A percentile compares a stretch with the other conserved stretches of the same genome.
Conservation (phyloP, 2,329 filamentous ascomycete genomes). For the Fusarium sp. region DNA sequence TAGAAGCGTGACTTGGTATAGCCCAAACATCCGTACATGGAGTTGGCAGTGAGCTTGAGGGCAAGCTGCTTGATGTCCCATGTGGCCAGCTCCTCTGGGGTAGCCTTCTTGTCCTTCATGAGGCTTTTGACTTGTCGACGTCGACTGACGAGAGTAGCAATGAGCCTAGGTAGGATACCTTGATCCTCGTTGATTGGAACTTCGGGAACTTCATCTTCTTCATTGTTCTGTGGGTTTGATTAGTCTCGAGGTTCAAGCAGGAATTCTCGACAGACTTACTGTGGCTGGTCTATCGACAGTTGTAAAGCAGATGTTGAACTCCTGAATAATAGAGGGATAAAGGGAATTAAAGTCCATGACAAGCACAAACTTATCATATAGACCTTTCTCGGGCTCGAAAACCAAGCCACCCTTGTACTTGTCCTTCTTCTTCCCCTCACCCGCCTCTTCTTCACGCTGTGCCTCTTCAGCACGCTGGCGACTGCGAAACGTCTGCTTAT, state of each 20-base stretch:
- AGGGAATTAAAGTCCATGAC: constrained; percentile 99
- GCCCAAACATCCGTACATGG: constrained; percentile 98
- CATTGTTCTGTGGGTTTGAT: constrained; percentile 60
- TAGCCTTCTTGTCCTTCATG: constrained; percentile 94
- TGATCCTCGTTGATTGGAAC: constrained; percentile 81
- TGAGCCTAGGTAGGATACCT: constrained; percentile 89
- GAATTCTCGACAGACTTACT: constrained; percentile 61
- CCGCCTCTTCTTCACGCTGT: constrained; percentile 71
- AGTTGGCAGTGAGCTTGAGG: constrained; percentile 96
- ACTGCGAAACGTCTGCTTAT: constrained; percentile 86
- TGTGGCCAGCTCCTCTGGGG: constrained; percentile 84
- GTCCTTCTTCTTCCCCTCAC: constrained; percentile 94
- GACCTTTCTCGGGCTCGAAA: constrained; percentile 95
- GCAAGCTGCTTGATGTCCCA: constrained; percentile 99
- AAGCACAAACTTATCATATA: constrained; percentile 97
- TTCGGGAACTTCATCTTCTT: constrained; percentile 89
- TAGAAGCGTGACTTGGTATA: constrained; percentile 98
- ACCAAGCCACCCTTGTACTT: constrained; percentile 99
- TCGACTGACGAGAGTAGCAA: constrained; percentile 88
- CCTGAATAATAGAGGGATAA: constrained; percentile 98
- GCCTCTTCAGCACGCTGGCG: constrained; percentile 80
- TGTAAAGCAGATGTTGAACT: constrained; percentile 99
- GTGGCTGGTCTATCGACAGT: constrained; percentile 84
- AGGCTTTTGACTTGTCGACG: constrained; percentile 92
- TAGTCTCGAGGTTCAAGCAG: constrained; percentile 34